A percentile compares a stretch with the other conserved stretches of the same genome.
These are phyloP conservation scores for Pseudomonodictys pantanalensis DNA, from an alignment of 495 filamentous ascomycete genomes.

Conservation along the genomic window DNA sequence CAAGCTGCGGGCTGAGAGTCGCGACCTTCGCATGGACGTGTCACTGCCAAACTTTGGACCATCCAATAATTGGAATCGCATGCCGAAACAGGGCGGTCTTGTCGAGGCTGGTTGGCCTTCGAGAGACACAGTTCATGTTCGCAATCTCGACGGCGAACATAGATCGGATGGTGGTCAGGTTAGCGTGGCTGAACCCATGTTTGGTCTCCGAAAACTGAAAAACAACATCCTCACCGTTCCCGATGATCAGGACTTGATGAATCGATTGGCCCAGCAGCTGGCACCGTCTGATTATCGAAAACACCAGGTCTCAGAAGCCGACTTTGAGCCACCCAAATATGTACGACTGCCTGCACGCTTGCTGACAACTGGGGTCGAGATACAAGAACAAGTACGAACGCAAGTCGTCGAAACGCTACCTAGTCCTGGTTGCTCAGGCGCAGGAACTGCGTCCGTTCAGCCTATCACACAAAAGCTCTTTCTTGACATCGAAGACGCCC, in stretches of 20 bases:
- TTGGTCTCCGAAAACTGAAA: slow-evolving; percentile 29
- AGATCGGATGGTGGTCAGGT: too few species aligned
- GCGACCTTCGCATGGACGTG: background rate
- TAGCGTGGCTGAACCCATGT: background rate
- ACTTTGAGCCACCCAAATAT: background rate
- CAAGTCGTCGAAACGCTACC: slow-evolving; percentile 16
- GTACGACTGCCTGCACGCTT: slow-evolving; percentile 34
- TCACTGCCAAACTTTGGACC: slow-evolving; percentile 19
- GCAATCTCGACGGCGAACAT: slow-evolving; percentile 21
- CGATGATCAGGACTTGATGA: slow-evolving; percentile 25
- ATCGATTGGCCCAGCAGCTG: slow-evolving; percentile 9
- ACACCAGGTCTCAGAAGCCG: background rate
- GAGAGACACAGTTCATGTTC: slow-evolving; percentile 37
- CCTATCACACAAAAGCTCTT: slow-evolving; percentile 62
- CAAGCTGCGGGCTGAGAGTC: slow-evolving; percentile 37
- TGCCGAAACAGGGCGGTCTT: slow-evolving; percentile 35
- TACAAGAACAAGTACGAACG: slow-evolving; percentile 19
- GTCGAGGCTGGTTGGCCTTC: slow-evolving; percentile 38
- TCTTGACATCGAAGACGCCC: slow-evolving; percentile 53
- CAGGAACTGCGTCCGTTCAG: slow-evolving; percentile 40
- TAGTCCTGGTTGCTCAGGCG: slow-evolving; percentile 2
- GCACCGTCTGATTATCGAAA: background rate
- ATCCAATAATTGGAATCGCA: slow-evolving; percentile 4
- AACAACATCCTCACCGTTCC: slow-evolving; percentile 17
- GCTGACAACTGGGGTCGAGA: slow-evolving; percentile 35